Evolutionary conservation across 768 basidiomycete species (phyloP).

Genomic region (Amanita thiersii): DNA sequence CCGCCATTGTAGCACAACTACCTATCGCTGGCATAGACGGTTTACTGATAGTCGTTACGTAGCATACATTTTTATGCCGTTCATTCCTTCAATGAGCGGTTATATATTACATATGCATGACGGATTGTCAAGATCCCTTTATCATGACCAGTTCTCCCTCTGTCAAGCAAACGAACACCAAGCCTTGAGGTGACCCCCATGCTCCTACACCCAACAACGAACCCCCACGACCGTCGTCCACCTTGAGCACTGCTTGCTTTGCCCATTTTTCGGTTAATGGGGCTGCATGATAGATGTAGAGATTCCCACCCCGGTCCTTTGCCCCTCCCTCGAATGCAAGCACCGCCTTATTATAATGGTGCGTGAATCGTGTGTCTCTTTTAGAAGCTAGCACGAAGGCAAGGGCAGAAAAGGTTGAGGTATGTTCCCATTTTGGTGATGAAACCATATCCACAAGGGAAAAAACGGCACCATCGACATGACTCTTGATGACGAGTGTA

Average conservation of each 20-base stretch:
- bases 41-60: slow-evolving; percentile 4
- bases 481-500: slow-evolving; percentile 59
- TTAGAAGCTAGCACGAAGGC: slow-evolving; percentile 94
- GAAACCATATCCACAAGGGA: slow-evolving; percentile 23
- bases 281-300: slow-evolving; percentile 75
- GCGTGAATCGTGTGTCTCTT: slow-evolving; percentile 80
- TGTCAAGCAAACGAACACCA: slow-evolving; percentile 60
- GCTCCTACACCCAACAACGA: slow-evolving; percentile 71
- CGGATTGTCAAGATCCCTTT: slow-evolving; percentile 10
- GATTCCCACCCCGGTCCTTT: slow-evolving; percentile 64
- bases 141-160: slow-evolving; percentile 70
- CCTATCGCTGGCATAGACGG: slow-evolving; percentile 4
- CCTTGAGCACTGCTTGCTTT: slow-evolving; percentile 74
- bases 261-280: slow-evolving; percentile 48
- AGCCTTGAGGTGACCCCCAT: slow-evolving; percentile 24
- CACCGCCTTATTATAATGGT: slow-evolving; percentile 54
- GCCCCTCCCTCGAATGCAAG: slow-evolving; percentile 81
- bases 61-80: slow-evolving; percentile 5
- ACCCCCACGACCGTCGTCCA: slow-evolving; percentile 63
- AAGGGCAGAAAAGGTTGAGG: slow-evolving; percentile 80
- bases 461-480: slow-evolving; percentile 67
- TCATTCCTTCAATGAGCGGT: slow-evolving; percentile 1
- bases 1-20: slow-evolving; percentile 5
- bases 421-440: slow-evolving; percentile 56
- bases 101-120: slow-evolving; percentile 4